Percentiles rank a stretch among this genome's conserved stretches.
Evolutionary conservation across 208 protist species (phyloP).

Genomic region (Leishmania braziliensis): DNA sequence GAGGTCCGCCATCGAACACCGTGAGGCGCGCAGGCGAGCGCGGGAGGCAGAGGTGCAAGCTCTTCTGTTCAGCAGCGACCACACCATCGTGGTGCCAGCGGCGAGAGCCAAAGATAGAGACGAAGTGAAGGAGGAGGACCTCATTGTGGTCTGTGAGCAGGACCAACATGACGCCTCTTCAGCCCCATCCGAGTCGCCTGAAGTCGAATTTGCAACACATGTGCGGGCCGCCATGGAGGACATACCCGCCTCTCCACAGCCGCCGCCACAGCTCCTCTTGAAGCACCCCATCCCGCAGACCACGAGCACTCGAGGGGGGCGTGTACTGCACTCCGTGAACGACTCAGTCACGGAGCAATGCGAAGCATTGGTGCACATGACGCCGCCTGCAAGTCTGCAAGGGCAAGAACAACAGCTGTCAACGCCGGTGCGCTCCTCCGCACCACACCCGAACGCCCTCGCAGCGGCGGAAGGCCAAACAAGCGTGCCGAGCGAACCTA

Average conservation of each 20-base stretch:
- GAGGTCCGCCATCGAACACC: conserved; percentile 17
- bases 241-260: conserved; percentile 1
- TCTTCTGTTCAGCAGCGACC: conserved; percentile 30
- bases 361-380: conserved; percentile 9
- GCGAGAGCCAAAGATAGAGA: neutral
- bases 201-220: conserved; percentile 14
- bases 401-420: neutral
- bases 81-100: neutral
- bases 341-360: conserved; percentile 15
- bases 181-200: neutral
- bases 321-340: neutral
- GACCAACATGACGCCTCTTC: neutral
- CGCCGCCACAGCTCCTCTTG: neutral
- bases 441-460: neutral
- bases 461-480: neutral
- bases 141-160: neutral
- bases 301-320: neutral
- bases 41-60: conserved; percentile 28
- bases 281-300: conserved; percentile 14
- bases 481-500: neutral
- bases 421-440: neutral
- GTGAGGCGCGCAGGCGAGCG: conserved; percentile 19
- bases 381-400: neutral
- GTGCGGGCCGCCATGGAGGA: conserved; percentile 35
- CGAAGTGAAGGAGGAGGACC: neutral